Evolutionary conservation across 176 grass and related monocot genomes (phyloP), one percentile per base, ranked within the genome.

Genomic region (Melocanna baccifera): DNA sequence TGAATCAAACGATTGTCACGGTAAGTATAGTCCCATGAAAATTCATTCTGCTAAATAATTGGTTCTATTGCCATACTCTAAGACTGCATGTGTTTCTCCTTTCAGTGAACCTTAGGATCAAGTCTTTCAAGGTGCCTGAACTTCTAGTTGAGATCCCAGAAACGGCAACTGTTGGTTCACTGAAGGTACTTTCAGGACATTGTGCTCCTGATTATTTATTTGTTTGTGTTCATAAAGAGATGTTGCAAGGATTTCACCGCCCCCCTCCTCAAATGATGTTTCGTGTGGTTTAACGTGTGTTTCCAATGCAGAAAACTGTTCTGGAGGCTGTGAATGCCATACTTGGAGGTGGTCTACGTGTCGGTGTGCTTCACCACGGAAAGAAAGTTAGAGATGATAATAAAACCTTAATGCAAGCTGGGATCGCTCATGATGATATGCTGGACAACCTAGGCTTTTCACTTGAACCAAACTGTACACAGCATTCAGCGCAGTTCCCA

Each of bases 91-190:
- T 52, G 2, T 81, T 78, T 84, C 20, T 69, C 23, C 41, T 81
- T 88, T 14, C 88, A 95, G 97, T 99, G 72, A 96, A 94, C 86
- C 78, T 99, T 67, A 89, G 78, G 58, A 96, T 99, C 77, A 96
- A 96, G 68, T 99, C 97, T 52, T 96, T 99, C 86, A 93, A 94
- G 81, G 92, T 99, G 45, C 97, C 97, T 77, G 93, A 99, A 89
- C 97, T 99, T 86, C 89, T 89, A 72, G 90, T 99, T 78, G 93
- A 99, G 78, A 89, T 99, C 74, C 90, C 97, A 73, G 97, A 99
- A 91, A 96, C 84, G 40, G 93, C 93, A 40, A 94, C 97, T 39
- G 84, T 99, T 75, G 97, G 91, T 63, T 96, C 91, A 36, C 88
- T 99, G 71, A 99, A 96, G 93, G 97, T 99, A 92, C 71, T 12